Evolutionary conservation across 441 rosid species (phyloP).

Genomic region (Manihot esculenta): DNA sequence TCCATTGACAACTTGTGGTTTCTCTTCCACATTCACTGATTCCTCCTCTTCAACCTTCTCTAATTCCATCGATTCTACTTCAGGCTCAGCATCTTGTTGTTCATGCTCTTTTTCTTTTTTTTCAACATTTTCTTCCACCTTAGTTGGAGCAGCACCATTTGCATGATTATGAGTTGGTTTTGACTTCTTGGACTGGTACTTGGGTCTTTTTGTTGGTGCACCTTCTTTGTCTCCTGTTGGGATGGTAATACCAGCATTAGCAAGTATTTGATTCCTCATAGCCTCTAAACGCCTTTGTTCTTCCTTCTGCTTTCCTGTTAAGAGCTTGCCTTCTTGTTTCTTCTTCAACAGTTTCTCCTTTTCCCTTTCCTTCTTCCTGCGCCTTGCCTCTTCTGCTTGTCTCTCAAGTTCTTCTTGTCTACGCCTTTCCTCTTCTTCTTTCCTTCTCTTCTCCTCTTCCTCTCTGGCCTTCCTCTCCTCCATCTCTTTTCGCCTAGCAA

Average conservation of each 20-base stretch:
- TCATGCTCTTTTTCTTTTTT: constrained; percentile 46
- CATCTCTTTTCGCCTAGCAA: constrained; percentile 76
- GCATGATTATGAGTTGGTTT: constrained; percentile 62
- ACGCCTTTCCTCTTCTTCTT: constrained; percentile 86
- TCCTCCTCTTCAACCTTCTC: constrained; percentile 54
- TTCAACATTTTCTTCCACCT: constrained; percentile 46
- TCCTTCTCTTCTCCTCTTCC: constrained; percentile 83
- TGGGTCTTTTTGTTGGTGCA: constrained; percentile 70
- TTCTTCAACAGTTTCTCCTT: constrained; percentile 81
- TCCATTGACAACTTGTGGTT: constrained; percentile 43
- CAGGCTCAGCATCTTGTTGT: constrained; percentile 35
- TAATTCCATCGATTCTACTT: constrained; percentile 42
- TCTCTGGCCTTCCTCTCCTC: constrained; percentile 84
- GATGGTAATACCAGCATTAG: constrained; percentile 50
- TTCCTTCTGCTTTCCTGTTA: constrained; percentile 88
- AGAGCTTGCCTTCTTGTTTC: constrained; percentile 88
- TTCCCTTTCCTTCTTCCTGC: constrained; percentile 82
- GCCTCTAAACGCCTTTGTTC: constrained; percentile 87
- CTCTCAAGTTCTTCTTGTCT: constrained; percentile 90
- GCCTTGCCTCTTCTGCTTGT: constrained; percentile 95
- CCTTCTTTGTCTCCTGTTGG: constrained; percentile 49
- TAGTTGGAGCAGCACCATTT: constrained; percentile 52
- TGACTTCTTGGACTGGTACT: constrained; percentile 74
- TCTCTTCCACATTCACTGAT: constrained; percentile 41
- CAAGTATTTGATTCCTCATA: constrained; percentile 77